These are phyloP conservation scores for Russula brevipes DNA, from an alignment of 768 basidiomycete species.

Conservation along the genomic window DNA sequence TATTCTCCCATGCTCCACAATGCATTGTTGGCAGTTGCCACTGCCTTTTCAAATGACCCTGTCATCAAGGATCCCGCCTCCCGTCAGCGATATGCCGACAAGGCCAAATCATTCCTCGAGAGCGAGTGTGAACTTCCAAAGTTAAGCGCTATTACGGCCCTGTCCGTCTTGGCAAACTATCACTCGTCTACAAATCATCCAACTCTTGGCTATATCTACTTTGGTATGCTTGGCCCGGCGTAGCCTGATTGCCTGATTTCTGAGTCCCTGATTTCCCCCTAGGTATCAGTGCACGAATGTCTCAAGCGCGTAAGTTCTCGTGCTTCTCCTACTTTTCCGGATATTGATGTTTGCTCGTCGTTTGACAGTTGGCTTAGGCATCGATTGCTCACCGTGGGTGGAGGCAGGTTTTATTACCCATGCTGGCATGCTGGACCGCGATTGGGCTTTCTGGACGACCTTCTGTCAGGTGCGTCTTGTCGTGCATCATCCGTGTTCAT, in stretches of 20 bases:
- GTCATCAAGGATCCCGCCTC: slow-evolving; percentile 30
- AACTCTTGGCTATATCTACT: slow-evolving; percentile 42
- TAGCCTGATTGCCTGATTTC: slow-evolving; percentile 1
- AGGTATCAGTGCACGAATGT: slow-evolving; percentile 57
- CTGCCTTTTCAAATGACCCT: slow-evolving; percentile 37
- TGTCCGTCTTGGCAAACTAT: slow-evolving; percentile 38
- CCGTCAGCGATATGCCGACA: slow-evolving; percentile 34
- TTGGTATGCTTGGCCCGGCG: slow-evolving; percentile 29
- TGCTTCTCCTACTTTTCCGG: not conserved
- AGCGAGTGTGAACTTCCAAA: slow-evolving; percentile 39
- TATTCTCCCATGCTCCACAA: slow-evolving; percentile 75
- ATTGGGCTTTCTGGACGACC: slow-evolving; percentile 57
- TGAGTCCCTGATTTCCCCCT: not conserved
- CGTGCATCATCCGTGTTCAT: not conserved
- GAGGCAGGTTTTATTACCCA: slow-evolving; percentile 46
- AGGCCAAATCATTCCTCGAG: slow-evolving; percentile 39
- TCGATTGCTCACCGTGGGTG: slow-evolving; percentile 56
- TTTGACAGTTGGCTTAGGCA: slow-evolving; percentile 47
- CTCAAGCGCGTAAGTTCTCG: slow-evolving; percentile 49
- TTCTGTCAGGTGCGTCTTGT: slow-evolving; percentile 44
- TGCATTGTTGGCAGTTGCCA: slow-evolving; percentile 46
- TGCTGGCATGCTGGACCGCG: slow-evolving; percentile 50
- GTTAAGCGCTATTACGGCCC: slow-evolving; percentile 39
- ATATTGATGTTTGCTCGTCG: not conserved
- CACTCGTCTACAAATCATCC: slow-evolving; percentile 39